phyloP scores from a whole-genome alignment of 768 basidiomycete species.

The Lactarius pseudohatsudake region DNA sequence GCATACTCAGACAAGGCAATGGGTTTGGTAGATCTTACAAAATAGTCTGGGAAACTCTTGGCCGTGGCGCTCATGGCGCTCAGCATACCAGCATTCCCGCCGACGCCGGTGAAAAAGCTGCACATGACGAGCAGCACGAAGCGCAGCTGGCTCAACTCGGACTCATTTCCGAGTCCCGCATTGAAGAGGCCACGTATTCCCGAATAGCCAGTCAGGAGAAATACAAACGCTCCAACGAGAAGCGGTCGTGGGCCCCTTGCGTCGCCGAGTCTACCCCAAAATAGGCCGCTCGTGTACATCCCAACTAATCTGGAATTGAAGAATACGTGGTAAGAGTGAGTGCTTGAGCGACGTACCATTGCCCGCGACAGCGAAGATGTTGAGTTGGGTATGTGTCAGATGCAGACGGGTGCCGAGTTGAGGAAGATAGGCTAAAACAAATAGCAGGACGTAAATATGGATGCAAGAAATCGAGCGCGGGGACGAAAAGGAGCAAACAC shows the following conservation, averaged over 20 bases:
- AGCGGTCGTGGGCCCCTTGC: slow-evolving; percentile 66
- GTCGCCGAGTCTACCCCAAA: slow-evolving; percentile 82
- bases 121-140: slow-evolving; percentile 57
- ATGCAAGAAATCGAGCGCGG: neutral
- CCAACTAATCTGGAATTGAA: slow-evolving; percentile 51
- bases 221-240: slow-evolving; percentile 55
- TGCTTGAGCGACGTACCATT: slow-evolving; percentile 49
- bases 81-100: slow-evolving; percentile 69
- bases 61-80: slow-evolving; percentile 81
- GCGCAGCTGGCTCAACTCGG: slow-evolving; percentile 41
- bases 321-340: neutral
- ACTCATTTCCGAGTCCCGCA: slow-evolving; percentile 39
- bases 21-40: slow-evolving; percentile 45
- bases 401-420: slow-evolving; percentile 77
- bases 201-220: slow-evolving; percentile 68
- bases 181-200: slow-evolving; percentile 72
- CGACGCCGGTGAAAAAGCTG: slow-evolving; percentile 72
- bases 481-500: neutral
- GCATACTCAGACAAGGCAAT: neutral
- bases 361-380: slow-evolving; percentile 78
- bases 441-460: slow-evolving; percentile 6
- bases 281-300: slow-evolving; percentile 71
- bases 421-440: slow-evolving; percentile 69
- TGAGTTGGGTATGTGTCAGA: slow-evolving; percentile 78
- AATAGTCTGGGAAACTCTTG: slow-evolving; percentile 72